A percentile compares a stretch with the other conserved stretches of the same genome.
phyloP scores from a whole-genome alignment of 768 basidiomycete genomes.

The Leccinum boreale region DNA sequence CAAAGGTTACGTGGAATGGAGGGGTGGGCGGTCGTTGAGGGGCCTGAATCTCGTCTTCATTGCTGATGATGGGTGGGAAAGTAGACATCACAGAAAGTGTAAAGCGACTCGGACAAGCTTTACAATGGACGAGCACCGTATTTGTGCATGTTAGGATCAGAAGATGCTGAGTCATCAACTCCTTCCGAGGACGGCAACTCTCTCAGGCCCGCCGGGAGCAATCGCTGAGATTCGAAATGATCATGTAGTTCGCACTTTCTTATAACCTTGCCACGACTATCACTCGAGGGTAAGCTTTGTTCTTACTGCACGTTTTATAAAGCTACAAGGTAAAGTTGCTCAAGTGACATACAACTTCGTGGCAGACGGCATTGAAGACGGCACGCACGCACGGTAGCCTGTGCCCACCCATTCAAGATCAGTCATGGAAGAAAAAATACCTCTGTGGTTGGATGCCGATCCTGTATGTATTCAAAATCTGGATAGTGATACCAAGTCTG shows the following conservation, averaged over 20 bases:
- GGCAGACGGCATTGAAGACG: neutral
- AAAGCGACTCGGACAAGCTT: neutral
- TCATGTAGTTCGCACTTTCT: too few relatives aligned
- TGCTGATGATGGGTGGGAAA: constrained; percentile 22
- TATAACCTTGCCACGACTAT: too few relatives aligned
- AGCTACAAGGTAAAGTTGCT: too few relatives aligned
- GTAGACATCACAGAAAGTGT: constrained; percentile 20
- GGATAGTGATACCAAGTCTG: neutral
- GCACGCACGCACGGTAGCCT: too few relatives aligned
- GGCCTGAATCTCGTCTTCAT: constrained; percentile 56
- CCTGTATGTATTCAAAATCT: constrained; percentile 42
- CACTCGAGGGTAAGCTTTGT: too few relatives aligned
- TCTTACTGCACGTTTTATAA: too few relatives aligned
- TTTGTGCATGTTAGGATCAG: constrained; percentile 27
- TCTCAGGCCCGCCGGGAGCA: too few relatives aligned
- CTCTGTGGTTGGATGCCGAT: constrained; percentile 64
- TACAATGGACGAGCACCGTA: constrained; percentile 3
- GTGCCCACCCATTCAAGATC: neutral
- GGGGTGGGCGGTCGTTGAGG: constrained; percentile 9
- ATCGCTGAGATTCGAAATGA: too few relatives aligned
- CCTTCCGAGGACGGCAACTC: neutral
- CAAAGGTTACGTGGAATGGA: too few relatives aligned
- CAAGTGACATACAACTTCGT: neutral
- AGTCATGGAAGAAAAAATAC: constrained; percentile 13
- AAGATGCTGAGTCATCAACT: constrained; percentile 10